Percentiles rank a stretch among this genome's conserved stretches.
Conservation (phyloP, 306 rosid species). For the Hylodesmum podocarpum region DNA sequence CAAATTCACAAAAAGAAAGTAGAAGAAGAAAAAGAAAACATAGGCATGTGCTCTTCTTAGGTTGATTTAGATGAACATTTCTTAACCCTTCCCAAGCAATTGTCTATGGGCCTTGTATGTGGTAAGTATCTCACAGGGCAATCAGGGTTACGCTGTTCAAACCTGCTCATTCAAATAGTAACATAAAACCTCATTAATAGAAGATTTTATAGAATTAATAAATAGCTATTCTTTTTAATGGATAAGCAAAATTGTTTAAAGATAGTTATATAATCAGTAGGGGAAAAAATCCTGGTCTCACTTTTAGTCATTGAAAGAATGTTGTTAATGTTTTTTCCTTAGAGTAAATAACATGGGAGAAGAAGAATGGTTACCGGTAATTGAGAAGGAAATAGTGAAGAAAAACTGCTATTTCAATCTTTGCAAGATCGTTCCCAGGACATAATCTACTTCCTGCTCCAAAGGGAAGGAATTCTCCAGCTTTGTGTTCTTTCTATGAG, state of each 20-base stretch:
- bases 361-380: conserved; percentile 48
- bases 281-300: no score
- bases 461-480: conserved; percentile 85
- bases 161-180: conserved; percentile 40
- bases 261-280: no score
- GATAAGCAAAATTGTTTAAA: background rate
- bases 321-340: no score
- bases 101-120: conserved; percentile 73
- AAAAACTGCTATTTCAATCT: conserved; percentile 76
- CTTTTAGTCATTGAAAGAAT: no score
- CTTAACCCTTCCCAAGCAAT: conserved; percentile 67
- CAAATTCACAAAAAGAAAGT: no score
- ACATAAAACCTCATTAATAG: background rate
- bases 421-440: conserved; percentile 60
- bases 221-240: background rate
- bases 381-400: conserved; percentile 75
- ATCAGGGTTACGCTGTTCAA: conserved; percentile 55
- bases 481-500: conserved; percentile 53
- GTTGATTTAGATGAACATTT: conserved; percentile 34
- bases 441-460: conserved; percentile 83
- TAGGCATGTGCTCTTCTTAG: conserved; percentile 9
- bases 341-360: no score
- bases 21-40: conserved; percentile 28
- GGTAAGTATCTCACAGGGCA: conserved; percentile 66
- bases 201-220: background rate